phyloP scores from a whole-genome alignment of 2,329 filamentous ascomycete genomes.

The Pyrenochaeta sp. region DNA sequence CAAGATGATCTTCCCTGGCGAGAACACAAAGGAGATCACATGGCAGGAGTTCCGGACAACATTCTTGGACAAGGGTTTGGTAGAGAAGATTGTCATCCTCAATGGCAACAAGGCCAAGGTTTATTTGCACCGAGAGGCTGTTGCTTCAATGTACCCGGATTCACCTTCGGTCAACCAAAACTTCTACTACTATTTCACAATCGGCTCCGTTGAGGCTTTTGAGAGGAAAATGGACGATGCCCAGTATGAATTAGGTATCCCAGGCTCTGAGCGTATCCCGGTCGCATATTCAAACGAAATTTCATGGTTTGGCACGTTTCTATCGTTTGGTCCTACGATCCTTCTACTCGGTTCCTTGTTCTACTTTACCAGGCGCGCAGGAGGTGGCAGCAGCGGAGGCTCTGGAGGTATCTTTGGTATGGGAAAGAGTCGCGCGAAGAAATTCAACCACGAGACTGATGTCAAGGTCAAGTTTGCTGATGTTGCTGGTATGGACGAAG shows the following conservation, averaged over 20 bases:
- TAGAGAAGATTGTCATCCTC: constrained; percentile 88
- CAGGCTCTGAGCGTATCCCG: constrained; percentile 86
- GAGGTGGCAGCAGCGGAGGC: constrained; percentile 67
- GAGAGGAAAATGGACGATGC: constrained; percentile 88
- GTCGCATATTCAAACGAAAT: constrained; percentile 85
- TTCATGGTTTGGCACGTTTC: constrained; percentile 72
- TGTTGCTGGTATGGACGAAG: constrained; percentile 97
- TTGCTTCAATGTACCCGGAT: constrained; percentile 76
- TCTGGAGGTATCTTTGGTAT: constrained; percentile 90
- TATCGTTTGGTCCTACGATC: constrained; percentile 86
- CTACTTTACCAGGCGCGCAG: constrained; percentile 79
- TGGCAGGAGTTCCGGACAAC: constrained; percentile 96
- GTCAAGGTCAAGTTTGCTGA: constrained; percentile 97
- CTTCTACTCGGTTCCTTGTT: constrained; percentile 84
- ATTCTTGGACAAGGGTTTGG: constrained; percentile 93
- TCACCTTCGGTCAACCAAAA: constrained; percentile 71
- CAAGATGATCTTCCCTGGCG: constrained; percentile 70
- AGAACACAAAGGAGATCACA: constrained; percentile 81
- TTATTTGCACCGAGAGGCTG: constrained; percentile 77
- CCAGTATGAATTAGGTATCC: constrained; percentile 86
- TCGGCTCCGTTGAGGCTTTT: constrained; percentile 92
- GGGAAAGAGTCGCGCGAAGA: constrained; percentile 92
- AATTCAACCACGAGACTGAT: constrained; percentile 96
- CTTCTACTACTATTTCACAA: constrained; percentile 91
- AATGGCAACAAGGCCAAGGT: constrained; percentile 81